These are phyloP conservation scores for Rhizopus arrhizus DNA, from an alignment of 371 early-diverging fungal species.

Conservation along the genomic window DNA sequence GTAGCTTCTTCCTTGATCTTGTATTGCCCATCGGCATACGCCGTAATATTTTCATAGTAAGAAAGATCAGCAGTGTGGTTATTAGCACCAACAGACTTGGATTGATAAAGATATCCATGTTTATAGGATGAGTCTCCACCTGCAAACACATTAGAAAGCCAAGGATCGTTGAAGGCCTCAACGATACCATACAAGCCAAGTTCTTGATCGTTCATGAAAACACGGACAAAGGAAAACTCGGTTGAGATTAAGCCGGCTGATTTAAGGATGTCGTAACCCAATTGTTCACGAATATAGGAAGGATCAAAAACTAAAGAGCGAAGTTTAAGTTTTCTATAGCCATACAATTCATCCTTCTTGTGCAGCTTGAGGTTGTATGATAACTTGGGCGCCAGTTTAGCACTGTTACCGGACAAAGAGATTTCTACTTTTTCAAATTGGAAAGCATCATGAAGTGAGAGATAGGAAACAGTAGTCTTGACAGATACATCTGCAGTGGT, in stretches of 20 bases:
- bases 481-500: conserved; percentile 1
- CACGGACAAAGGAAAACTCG: conserved; percentile 28
- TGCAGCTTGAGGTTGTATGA: conserved; percentile 26
- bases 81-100: background rate
- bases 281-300: conserved; percentile 36
- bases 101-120: conserved; percentile 32
- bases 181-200: conserved; percentile 38
- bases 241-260: conserved; percentile 30
- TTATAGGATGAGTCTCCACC: conserved; percentile 28
- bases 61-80: conserved; percentile 7
- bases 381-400: conserved; percentile 18
- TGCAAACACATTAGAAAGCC: conserved; percentile 37
- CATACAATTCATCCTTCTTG: conserved; percentile 25
- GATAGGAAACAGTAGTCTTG: conserved; percentile 11
- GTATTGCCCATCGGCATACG: conserved; percentile 25
- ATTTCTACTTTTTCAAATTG: conserved; percentile 7
- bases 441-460: conserved; percentile 1
- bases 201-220: conserved; percentile 36
- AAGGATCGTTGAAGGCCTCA: conserved; percentile 34
- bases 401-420: conserved; percentile 26
- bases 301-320: conserved; percentile 34
- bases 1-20: conserved; percentile 27
- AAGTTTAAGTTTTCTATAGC: conserved; percentile 31
- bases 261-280: conserved; percentile 23
- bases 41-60: conserved; percentile 13